phyloP scores from a whole-genome alignment of 1,139 yeast genomes.

The Ogataea hybrid region DNA sequence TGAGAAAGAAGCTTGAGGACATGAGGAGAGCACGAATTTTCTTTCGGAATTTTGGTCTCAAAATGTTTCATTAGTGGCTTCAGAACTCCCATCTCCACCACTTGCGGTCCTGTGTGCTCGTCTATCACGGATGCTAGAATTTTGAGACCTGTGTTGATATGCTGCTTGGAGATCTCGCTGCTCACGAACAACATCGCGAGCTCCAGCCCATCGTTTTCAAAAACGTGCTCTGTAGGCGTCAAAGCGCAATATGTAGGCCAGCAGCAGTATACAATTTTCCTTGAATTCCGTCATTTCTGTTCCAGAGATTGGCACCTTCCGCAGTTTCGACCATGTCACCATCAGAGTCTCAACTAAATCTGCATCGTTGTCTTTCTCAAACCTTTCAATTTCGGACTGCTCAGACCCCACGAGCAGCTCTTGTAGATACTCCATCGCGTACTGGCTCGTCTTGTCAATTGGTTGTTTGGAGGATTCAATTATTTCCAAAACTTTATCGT shows the following conservation, averaged over 20 bases:
- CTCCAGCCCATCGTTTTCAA: conserved; percentile 23
- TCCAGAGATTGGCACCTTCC: conserved; percentile 1
- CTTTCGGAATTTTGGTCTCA: conserved; percentile 4
- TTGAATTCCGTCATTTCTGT: conserved; percentile 13
- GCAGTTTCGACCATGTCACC: conserved; percentile 11
- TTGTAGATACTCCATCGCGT: conserved; percentile 6
- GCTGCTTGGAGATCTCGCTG: conserved; percentile 16
- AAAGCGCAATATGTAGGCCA: conserved; percentile 9
- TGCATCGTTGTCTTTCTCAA: not conserved
- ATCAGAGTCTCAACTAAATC: conserved; percentile 15
- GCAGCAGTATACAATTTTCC: conserved; percentile 15
- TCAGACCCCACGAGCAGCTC: not conserved
- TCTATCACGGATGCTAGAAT: conserved; percentile 10
- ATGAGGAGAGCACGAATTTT: conserved; percentile 1
- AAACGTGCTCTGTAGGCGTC: conserved; percentile 9
- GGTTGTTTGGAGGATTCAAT: not conserved
- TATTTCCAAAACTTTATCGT: not conserved
- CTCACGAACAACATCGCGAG: conserved; percentile 18
- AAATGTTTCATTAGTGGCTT: conserved; percentile 22
- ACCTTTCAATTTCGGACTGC: not conserved
- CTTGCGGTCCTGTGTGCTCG: conserved; percentile 5
- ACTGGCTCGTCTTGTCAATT: not conserved
- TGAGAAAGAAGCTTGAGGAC: conserved; percentile 9
- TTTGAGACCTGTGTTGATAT: conserved; percentile 13
- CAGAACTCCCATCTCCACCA: conserved; percentile 17